Evolutionary conservation across 768 basidiomycete genomes (phyloP).

Genomic region (Russula abietina): DNA sequence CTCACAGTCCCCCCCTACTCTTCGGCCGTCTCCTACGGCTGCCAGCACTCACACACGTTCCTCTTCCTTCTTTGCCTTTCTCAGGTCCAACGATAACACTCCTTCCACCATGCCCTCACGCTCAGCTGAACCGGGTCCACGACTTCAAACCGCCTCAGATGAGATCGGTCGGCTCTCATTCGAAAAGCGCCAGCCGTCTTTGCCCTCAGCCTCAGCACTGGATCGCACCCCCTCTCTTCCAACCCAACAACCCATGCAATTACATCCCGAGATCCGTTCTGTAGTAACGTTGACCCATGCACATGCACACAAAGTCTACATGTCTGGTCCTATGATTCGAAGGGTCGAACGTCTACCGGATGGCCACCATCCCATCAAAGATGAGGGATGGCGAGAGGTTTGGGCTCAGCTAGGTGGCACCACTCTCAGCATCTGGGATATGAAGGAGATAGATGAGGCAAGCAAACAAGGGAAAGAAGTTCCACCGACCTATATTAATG

Average conservation of each 20-base stretch:
- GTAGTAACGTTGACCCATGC: conserved; percentile 67
- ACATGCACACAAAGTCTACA: conserved; percentile 82
- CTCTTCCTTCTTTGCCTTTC: conserved; percentile 63
- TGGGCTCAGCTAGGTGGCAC: conserved; percentile 90
- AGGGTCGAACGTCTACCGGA: conserved; percentile 72
- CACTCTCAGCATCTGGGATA: conserved; percentile 87
- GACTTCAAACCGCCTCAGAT: conserved; percentile 6
- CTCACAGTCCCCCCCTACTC: conserved; percentile 10
- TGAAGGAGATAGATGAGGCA: conserved; percentile 81
- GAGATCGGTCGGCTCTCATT: conserved; percentile 17
- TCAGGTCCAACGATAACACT: conserved; percentile 33
- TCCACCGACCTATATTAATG: conserved; percentile 81
- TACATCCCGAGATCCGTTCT: conserved; percentile 80
- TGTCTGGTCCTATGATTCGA: conserved; percentile 76
- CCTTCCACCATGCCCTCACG: conserved; percentile 23
- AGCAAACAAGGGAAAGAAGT: conserved; percentile 74
- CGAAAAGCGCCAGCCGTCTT: neutral
- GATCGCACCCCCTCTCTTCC: conserved; percentile 10
- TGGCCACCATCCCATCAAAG: conserved; percentile 60
- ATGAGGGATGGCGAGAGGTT: conserved; percentile 77
- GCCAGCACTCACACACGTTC: conserved; percentile 43
- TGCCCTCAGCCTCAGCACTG: neutral
- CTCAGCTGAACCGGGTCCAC: conserved; percentile 1
- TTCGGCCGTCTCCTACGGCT: conserved; percentile 24
- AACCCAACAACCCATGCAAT: conserved; percentile 32